phyloP scores from a whole-genome alignment of 129 eudicot species.

The Pulicaria dysenterica region DNA sequence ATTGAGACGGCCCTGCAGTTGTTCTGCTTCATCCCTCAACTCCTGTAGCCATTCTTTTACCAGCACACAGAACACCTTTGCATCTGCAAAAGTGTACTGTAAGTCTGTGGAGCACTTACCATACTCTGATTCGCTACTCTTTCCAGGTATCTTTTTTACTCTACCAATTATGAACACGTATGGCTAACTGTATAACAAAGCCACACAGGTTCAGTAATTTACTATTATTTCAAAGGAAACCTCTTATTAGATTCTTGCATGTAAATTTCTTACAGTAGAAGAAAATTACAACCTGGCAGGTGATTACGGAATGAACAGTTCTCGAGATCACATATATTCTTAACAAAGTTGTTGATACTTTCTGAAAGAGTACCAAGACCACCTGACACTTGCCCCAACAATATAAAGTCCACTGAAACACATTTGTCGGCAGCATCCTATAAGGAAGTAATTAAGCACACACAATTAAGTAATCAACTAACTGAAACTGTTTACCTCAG shows the following conservation, averaged over 20 bases:
- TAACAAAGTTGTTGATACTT: slow-evolving; percentile 54
- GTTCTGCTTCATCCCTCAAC: slow-evolving; percentile 67
- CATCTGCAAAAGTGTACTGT: slow-evolving; percentile 53
- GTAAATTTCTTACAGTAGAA: background rate
- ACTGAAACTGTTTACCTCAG: slow-evolving; percentile 5
- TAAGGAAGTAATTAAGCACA: slow-evolving; percentile 23
- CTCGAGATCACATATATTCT: slow-evolving; percentile 72
- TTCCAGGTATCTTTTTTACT: background rate
- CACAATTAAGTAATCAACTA: background rate
- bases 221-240: slow-evolving; percentile 12
- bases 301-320: slow-evolving; percentile 73
- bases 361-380: slow-evolving; percentile 52
- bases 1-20: slow-evolving; percentile 59
- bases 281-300: slow-evolving; percentile 57
- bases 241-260: background rate
- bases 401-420: slow-evolving; percentile 69
- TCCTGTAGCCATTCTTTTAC: slow-evolving; percentile 77
- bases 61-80: slow-evolving; percentile 46
- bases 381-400: slow-evolving; percentile 61
- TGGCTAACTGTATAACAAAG: slow-evolving; percentile 9
- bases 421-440: slow-evolving; percentile 84
- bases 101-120: slow-evolving; percentile 19
- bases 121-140: slow-evolving; percentile 15
- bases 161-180: slow-evolving; percentile 20
- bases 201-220: background rate